Conservation (phyloP, 345 rosid species). For the Murraya paniculata region DNA sequence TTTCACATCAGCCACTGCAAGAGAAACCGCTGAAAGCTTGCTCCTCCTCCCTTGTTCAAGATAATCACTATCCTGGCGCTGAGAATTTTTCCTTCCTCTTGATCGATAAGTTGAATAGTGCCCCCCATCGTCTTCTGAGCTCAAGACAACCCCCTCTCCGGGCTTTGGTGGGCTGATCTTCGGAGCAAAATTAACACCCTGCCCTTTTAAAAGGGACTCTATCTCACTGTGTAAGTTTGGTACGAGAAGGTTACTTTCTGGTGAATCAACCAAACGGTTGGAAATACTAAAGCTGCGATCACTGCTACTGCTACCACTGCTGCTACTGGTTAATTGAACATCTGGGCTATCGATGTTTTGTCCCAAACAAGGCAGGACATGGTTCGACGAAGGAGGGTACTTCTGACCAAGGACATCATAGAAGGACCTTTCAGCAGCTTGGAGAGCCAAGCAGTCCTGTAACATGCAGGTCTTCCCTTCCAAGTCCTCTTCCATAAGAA, state of each 20-base stretch:
- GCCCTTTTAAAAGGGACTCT: slow-evolving; percentile 7
- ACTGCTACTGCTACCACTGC: slow-evolving; percentile 11
- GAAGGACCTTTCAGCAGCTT: slow-evolving; percentile 76
- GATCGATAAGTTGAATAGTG: slow-evolving; percentile 10
- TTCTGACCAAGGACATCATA: slow-evolving; percentile 60
- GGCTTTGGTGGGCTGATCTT: neutral
- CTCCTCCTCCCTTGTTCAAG: slow-evolving; percentile 43
- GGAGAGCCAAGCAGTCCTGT: slow-evolving; percentile 74
- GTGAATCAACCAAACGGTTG: slow-evolving; percentile 9
- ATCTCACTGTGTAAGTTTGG: slow-evolving; percentile 16
- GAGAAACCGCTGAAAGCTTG: slow-evolving; percentile 46
- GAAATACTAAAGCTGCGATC: slow-evolving; percentile 2
- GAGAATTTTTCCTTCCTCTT: slow-evolving; percentile 35
- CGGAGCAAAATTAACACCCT: neutral
- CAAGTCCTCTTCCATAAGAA: slow-evolving; percentile 83
- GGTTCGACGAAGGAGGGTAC: slow-evolving; percentile 28
- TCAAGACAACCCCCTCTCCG: neutral
- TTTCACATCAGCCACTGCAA: slow-evolving; percentile 31
- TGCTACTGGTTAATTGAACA: slow-evolving; percentile 16
- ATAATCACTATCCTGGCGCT: slow-evolving; percentile 28
- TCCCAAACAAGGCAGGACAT: neutral
- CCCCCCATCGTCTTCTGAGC: slow-evolving; percentile 8
- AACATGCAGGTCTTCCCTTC: slow-evolving; percentile 68
- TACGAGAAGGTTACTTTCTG: slow-evolving; percentile 11
- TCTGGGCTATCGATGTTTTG: slow-evolving; percentile 7